Conservation (phyloP, 164 flowering plant species). For the Chimonanthus praecox region DNA sequence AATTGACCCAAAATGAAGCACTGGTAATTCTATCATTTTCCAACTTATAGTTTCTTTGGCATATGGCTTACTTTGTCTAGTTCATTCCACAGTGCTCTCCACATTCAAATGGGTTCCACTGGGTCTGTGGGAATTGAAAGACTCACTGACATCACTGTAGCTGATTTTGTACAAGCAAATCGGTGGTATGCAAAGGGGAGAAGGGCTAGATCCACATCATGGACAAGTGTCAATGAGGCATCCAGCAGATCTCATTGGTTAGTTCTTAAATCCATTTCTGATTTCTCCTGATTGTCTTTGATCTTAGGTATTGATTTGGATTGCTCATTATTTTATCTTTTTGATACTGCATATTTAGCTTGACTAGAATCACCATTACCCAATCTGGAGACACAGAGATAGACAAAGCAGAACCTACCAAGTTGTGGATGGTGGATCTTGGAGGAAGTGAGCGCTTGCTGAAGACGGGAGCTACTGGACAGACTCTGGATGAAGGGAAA, state of each 20-base stretch:
- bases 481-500: constrained; percentile 74
- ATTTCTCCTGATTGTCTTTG: background rate
- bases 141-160: constrained; percentile 50
- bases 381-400: constrained; percentile 30
- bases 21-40: background rate
- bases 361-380: constrained; percentile 59
- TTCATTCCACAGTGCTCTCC: constrained; percentile 54
- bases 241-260: constrained; percentile 96
- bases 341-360: constrained; percentile 55
- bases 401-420: constrained; percentile 40
- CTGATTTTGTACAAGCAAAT: constrained; percentile 54
- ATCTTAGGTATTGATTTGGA: constrained; percentile 20
- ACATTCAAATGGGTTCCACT: constrained; percentile 65
- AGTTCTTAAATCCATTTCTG: constrained; percentile 21
- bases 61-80: constrained; percentile 18
- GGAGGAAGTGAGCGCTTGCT: constrained; percentile 82
- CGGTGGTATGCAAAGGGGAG: constrained; percentile 66
- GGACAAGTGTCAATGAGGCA: constrained; percentile 73
- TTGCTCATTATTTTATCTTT: constrained; percentile 35
- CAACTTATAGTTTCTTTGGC: constrained; percentile 1
- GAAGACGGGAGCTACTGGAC: constrained; percentile 84
- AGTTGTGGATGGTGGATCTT: constrained; percentile 90
- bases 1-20: background rate
- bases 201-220: constrained; percentile 61
- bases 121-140: constrained; percentile 73